Evolutionary conservation across 495 filamentous ascomycete species (phyloP), one percentile per base, ranked within the genome.

Genomic region (Neurospora tetrasperma): DNA sequence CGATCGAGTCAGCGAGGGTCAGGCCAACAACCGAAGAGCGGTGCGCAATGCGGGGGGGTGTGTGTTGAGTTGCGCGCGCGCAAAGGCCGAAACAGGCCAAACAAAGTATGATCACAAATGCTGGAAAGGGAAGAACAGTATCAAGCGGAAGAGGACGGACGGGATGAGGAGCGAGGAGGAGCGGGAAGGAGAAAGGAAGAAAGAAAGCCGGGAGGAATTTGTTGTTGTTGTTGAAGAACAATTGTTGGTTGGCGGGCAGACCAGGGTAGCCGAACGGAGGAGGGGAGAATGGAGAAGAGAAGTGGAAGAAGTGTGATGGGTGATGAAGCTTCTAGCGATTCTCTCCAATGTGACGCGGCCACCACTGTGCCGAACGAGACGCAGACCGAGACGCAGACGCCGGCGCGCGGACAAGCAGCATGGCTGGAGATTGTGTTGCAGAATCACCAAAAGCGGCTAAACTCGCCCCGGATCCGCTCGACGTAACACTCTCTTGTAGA

Each of bases 1-100:
- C 44, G 62, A 23, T 35, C 38, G 43, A 18, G 76, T 84, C 71
- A 84, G 80, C 73, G 72, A 80, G 66, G 76, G 73, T 69, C 44
- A 72, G 71, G 54, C 54, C 46, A 70, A 70, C 44, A 46, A 70
- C 72, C 42, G 70, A 71, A 72, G 23, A n/a, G 69, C 7, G 71
- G 72, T 62, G 18, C 71, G 42, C 42, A 66, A 42, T 71, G 18
- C 39, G 39, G 18, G 18, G 18, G 43, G 43, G 27, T 38, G 31
- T 62, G 38, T 35, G 71, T 46, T 27, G 31, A 35, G 43, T 35
- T 46, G 41, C 46, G 43, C 70, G 43, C 70, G 70, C 46, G 20
- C 72, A 38, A 70, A 27, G 42, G 44, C 69, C 72, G 12, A 40
- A 71, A 69, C 6, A 18, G n/a, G 18, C 16, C 42, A 40, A 39